phyloP scores from a whole-genome alignment of 192 early-diverging fungal genomes.

The Backusella luteola region DNA sequence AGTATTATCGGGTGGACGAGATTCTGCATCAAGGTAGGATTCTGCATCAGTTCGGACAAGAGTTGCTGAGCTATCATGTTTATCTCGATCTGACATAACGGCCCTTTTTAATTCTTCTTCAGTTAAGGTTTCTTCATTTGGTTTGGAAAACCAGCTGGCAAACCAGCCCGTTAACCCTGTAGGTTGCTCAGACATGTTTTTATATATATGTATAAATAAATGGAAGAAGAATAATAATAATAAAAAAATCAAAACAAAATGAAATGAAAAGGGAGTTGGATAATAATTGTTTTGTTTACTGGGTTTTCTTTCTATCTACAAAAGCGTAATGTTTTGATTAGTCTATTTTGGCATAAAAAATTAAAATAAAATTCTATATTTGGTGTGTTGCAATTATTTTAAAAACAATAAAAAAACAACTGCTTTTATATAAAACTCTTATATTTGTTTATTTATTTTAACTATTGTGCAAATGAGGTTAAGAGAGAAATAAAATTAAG shows the following conservation, averaged over 20 bases:
- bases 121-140: neutral
- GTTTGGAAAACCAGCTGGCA: neutral
- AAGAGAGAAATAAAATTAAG: neutral
- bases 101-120: neutral
- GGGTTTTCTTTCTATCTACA: neutral
- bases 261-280: neutral
- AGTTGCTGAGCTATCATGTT: neutral
- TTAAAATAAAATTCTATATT: neutral
- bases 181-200: neutral
- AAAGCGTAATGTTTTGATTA: neutral
- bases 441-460: neutral
- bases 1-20: neutral
- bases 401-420: neutral
- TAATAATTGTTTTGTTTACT: neutral
- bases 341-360: conserved; percentile 1
- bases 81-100: neutral
- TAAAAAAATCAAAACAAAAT: no score
- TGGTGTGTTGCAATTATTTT: neutral
- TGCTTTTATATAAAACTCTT: neutral
- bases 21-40: neutral
- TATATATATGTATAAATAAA: neutral
- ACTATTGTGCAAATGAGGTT: neutral
- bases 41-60: neutral
- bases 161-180: neutral
- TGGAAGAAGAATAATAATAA: neutral